Evolutionary conservation across 2,329 filamentous ascomycete species (phyloP).

Genomic region (Colletotrichum sidae): DNA sequence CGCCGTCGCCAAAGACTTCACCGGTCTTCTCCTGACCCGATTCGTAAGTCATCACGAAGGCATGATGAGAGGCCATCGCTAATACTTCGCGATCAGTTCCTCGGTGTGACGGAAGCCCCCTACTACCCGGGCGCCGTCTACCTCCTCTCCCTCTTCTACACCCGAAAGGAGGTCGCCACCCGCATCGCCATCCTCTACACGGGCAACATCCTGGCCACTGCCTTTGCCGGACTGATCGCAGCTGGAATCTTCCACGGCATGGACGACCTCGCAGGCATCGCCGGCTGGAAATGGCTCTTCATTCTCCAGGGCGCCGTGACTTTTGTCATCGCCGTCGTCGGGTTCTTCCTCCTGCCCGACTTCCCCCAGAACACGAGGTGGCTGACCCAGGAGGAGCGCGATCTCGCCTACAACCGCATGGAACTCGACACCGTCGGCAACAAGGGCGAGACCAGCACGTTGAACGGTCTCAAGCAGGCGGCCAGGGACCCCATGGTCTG

Average conservation of each 20-base stretch:
- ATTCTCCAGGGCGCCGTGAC: conserved; percentile 54
- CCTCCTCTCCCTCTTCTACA: conserved; percentile 72
- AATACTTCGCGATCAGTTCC: conserved; percentile 34
- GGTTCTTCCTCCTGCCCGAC: conserved; percentile 40
- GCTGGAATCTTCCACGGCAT: conserved; percentile 72
- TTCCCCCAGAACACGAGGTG: conserved; percentile 40
- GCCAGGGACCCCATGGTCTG: conserved; percentile 56
- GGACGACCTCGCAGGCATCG: conserved; percentile 49
- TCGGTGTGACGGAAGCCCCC: conserved; percentile 50
- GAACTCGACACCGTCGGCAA: conserved; percentile 43
- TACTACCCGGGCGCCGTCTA: conserved; percentile 53
- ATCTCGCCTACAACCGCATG: conserved; percentile 40
- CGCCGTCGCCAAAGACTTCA: conserved; percentile 48
- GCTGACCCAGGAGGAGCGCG: conserved; percentile 40
- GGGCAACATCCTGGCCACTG: conserved; percentile 74
- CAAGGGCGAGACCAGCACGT: conserved; percentile 40
- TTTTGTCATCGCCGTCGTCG: conserved; percentile 40
- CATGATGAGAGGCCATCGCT: no score
- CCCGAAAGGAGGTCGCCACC: conserved; percentile 72
- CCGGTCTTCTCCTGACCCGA: conserved; percentile 47
- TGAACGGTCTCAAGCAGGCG: conserved; percentile 47
- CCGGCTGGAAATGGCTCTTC: conserved; percentile 58
- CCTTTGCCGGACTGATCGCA: conserved; percentile 74
- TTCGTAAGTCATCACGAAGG: conserved; percentile 28
- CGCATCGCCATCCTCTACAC: conserved; percentile 69